Percentiles rank a stretch among this genome's conserved stretches.
Conservation (phyloP, 202 grass and related monocot species). For the Bolboschoenoplectus hybrid region DNA sequence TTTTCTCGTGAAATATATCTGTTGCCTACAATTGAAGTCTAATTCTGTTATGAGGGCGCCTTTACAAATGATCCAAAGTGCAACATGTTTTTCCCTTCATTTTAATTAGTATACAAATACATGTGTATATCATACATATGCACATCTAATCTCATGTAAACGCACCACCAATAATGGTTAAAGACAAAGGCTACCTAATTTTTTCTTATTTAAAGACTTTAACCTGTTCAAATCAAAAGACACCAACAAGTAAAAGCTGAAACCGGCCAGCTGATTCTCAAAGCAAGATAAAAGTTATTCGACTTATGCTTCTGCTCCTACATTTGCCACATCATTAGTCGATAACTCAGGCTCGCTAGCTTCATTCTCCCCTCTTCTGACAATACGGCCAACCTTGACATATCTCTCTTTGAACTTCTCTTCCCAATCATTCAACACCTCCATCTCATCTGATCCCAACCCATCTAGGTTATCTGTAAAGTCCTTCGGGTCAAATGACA, state of each 20-base stretch:
- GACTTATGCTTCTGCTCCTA: neutral
- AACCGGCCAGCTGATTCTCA: neutral
- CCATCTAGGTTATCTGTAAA: constrained; percentile 77
- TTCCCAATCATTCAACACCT: constrained; percentile 91
- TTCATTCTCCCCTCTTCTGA: neutral
- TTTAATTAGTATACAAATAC: neutral
- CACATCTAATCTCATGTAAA: constrained; percentile 17
- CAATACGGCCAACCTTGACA: constrained; percentile 58
- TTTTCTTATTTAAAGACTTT: neutral
- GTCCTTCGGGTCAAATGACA: constrained; percentile 93
- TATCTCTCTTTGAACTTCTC: constrained; percentile 94
- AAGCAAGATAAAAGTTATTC: constrained; percentile 15
- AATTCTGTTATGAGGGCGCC: neutral
- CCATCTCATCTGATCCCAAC: constrained; percentile 61
- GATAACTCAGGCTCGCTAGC: neutral
- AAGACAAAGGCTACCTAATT: neutral
- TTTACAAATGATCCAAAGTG: neutral
- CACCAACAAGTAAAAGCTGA: neutral
- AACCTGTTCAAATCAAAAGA: neutral
- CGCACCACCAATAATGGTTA: neutral
- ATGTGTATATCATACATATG: constrained; percentile 16
- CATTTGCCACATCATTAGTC: neutral
- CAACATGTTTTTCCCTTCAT: neutral
- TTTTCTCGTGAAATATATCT: neutral
- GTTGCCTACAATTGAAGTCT: neutral